These are phyloP conservation scores for Pyricularia pennisetigena DNA, from an alignment of 2,329 filamentous ascomycete genomes.

Conservation along the genomic window DNA sequence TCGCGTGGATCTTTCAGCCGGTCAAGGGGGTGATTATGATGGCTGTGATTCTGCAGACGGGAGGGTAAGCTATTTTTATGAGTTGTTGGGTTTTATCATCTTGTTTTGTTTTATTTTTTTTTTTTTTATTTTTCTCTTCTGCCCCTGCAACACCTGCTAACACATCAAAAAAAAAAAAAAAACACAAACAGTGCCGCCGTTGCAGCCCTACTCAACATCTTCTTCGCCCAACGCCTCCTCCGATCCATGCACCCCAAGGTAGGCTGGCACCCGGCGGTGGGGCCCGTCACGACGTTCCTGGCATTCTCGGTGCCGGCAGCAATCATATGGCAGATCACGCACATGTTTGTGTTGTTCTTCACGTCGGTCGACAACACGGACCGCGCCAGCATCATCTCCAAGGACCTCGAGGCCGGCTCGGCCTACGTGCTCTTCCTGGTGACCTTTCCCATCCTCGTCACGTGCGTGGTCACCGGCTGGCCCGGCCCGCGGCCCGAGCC, in stretches of 20 bases:
- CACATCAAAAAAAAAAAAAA: background rate
- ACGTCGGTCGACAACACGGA: constrained; percentile 11
- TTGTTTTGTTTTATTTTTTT: too few species aligned
- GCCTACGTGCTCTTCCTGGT: constrained; percentile 12
- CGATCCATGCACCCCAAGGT: constrained; percentile 24
- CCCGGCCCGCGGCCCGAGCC: constrained; percentile 18
- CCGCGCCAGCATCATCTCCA: constrained; percentile 8
- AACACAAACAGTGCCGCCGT: constrained; percentile 22
- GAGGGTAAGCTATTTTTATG: too few species aligned
- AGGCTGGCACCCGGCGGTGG: constrained; percentile 22
- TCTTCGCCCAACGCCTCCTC: constrained; percentile 27
- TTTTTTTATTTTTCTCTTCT: too few species aligned
- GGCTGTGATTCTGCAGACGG: constrained; percentile 24
- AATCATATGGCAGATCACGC: constrained; percentile 21
- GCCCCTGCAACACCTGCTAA: too few species aligned
- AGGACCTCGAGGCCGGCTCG: constrained; percentile 12
- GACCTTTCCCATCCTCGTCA: constrained; percentile 12
- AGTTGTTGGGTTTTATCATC: too few species aligned
- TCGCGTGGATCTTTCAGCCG: constrained; percentile 21
- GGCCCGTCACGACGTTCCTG: constrained; percentile 13
- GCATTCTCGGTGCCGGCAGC: constrained; percentile 17
- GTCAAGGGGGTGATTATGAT: constrained; percentile 18
- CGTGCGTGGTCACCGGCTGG: constrained; percentile 15
- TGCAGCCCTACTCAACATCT: constrained; percentile 25
- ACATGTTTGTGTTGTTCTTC: constrained; percentile 16